Conservation (phyloP, 495 filamentous ascomycete species). For the Polyplosphaeria fusca region DNA sequence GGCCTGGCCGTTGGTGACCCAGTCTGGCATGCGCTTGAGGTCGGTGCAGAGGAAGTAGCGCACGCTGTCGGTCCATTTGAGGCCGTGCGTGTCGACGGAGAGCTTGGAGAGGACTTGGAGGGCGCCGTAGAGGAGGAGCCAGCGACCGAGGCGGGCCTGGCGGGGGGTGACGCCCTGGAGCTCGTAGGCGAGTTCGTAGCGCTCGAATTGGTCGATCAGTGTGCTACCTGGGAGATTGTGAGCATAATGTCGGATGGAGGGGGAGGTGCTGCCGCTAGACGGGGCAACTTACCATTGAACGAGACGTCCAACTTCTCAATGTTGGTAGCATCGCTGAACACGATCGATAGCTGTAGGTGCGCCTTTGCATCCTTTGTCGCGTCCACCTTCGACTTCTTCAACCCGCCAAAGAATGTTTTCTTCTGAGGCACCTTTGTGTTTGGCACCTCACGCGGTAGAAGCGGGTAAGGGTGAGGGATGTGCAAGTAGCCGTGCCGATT, state of each 20-base stretch:
- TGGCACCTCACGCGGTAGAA: conserved; percentile 51
- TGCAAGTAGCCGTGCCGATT: conserved; percentile 60
- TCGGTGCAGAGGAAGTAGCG: conserved; percentile 58
- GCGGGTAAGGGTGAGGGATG: conserved; percentile 66
- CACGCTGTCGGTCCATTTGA: conserved; percentile 58
- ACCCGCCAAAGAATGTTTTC: conserved; percentile 34
- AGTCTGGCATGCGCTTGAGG: conserved; percentile 28
- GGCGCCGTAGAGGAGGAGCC: conserved; percentile 39
- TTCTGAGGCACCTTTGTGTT: conserved; percentile 38
- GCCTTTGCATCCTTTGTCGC: conserved; percentile 31
- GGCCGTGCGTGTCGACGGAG: conserved; percentile 61
- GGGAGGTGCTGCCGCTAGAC: too few species aligned
- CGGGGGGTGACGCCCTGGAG: conserved; percentile 22
- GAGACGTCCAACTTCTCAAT: conserved; percentile 60
- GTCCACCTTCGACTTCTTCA: conserved; percentile 34
- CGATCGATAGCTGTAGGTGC: conserved; percentile 42
- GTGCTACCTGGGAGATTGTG: conserved; percentile 36
- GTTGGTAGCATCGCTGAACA: conserved; percentile 66
- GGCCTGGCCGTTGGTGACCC: conserved; percentile 23
- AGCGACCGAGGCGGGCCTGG: conserved; percentile 37
- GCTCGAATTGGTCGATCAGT: conserved; percentile 61
- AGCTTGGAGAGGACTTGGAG: conserved; percentile 58
- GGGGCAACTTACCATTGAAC: conserved; percentile 41
- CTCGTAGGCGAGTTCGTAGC: conserved; percentile 55
- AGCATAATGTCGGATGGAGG: not conserved